A percentile compares a stretch with the other conserved stretches of the same genome.
These are phyloP conservation scores for Myotisia sp. DNA, from an alignment of 2,329 filamentous ascomycete genomes.

Conservation along the genomic window DNA sequence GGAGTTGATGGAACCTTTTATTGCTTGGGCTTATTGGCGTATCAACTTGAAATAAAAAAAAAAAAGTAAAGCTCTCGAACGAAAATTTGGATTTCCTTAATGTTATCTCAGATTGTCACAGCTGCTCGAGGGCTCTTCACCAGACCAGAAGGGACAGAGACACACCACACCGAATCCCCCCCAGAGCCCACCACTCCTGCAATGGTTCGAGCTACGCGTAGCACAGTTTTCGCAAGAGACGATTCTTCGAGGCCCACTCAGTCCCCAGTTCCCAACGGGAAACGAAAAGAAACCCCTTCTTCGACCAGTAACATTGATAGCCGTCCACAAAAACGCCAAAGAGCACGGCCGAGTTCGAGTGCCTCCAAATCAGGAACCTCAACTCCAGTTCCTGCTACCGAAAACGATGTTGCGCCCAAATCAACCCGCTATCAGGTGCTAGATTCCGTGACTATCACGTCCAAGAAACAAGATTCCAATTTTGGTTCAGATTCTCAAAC, in stretches of 20 bases:
- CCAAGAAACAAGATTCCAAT: slow-evolving; percentile 4
- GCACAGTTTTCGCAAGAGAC: slow-evolving; percentile 13
- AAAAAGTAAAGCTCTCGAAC: too few relatives aligned
- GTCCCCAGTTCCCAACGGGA: slow-evolving; percentile 11
- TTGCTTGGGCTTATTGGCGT: too few relatives aligned
- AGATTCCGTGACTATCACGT: slow-evolving; percentile 8
- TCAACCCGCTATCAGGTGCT: slow-evolving; percentile 7
- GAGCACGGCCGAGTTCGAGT: not conserved
- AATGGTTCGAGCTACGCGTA: slow-evolving; percentile 25
- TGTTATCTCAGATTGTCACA: slow-evolving; percentile 30
- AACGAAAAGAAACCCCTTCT: slow-evolving; percentile 19
- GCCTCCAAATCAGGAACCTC: slow-evolving; percentile 2
- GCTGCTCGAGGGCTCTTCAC: slow-evolving; percentile 30
- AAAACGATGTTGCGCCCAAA: not conserved
- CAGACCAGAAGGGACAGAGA: slow-evolving; percentile 18
- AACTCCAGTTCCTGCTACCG: not conserved
- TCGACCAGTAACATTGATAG: slow-evolving; percentile 1
- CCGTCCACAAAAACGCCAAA: slow-evolving; percentile 7
- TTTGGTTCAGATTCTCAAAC: slow-evolving; percentile 3
- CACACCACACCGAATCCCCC: slow-evolving; percentile 7
- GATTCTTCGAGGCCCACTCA: slow-evolving; percentile 2
- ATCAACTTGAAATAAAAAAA: too few relatives aligned
- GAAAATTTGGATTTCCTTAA: too few relatives aligned
- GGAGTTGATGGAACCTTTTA: too few relatives aligned
- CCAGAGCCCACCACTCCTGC: slow-evolving; percentile 6